Evolutionary conservation across 2,329 filamentous ascomycete species (phyloP).

Genomic region (Colletotrichum truncatum): DNA sequence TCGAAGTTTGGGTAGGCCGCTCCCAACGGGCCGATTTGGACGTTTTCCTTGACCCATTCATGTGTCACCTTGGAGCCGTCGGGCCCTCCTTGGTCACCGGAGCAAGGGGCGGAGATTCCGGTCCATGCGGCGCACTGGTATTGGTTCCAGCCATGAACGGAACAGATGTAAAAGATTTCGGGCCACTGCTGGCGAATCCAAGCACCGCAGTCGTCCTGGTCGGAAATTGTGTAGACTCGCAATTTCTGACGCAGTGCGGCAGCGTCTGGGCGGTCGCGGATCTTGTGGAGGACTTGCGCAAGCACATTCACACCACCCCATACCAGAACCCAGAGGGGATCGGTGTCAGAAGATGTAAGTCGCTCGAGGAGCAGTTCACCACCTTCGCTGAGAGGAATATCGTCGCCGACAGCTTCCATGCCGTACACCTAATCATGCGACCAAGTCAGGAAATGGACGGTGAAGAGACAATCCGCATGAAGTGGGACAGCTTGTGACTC

Average conservation of each 20-base stretch:
- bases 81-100: slow-evolving; percentile 53
- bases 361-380: slow-evolving; percentile 50
- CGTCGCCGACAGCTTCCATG: slow-evolving; percentile 41
- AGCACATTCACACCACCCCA: slow-evolving; percentile 65
- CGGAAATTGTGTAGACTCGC: slow-evolving; percentile 64
- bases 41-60: slow-evolving; percentile 61
- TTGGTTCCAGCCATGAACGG: slow-evolving; percentile 64
- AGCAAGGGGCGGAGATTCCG: slow-evolving; percentile 57
- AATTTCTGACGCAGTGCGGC: slow-evolving; percentile 49
- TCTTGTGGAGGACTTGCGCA: slow-evolving; percentile 55
- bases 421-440: slow-evolving; percentile 41
- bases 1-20: slow-evolving; percentile 54
- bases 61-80: slow-evolving; percentile 57
- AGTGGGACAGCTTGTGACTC: slow-evolving; percentile 3
- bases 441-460: neutral
- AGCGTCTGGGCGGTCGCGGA: slow-evolving; percentile 43
- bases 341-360: slow-evolving; percentile 36
- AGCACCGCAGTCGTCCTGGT: slow-evolving; percentile 65
- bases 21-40: slow-evolving; percentile 58
- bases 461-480: too few species aligned
- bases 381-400: slow-evolving; percentile 46
- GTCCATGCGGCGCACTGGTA: slow-evolving; percentile 64
- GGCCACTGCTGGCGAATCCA: slow-evolving; percentile 66
- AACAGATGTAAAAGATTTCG: slow-evolving; percentile 63
- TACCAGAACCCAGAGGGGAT: slow-evolving; percentile 59